A percentile compares a stretch with the other conserved stretches of the same genome.
phyloP scores from a whole-genome alignment of 257 asterid genomes.

The Leptodermis oblonga region DNA sequence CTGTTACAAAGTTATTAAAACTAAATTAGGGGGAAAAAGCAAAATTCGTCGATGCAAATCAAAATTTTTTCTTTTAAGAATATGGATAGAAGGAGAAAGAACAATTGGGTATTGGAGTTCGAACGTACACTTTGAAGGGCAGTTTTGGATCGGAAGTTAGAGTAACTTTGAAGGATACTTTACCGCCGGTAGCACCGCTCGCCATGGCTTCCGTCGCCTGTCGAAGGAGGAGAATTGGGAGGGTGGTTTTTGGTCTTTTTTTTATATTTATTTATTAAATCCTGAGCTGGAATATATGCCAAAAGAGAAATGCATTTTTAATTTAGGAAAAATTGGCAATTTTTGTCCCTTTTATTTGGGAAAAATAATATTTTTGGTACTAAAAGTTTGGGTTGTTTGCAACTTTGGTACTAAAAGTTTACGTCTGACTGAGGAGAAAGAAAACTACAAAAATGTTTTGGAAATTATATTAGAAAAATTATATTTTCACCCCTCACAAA shows the following conservation, averaged over 20 bases:
- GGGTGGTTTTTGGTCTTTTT: background rate
- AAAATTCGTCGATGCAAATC: background rate
- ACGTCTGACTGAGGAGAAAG: too few relatives aligned
- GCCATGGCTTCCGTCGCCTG: slow-evolving; percentile 40
- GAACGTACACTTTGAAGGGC: slow-evolving; percentile 91
- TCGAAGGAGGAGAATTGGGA: background rate
- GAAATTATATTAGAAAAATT: too few relatives aligned
- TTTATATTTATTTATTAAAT: background rate
- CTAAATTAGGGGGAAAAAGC: background rate
- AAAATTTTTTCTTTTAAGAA: too few relatives aligned
- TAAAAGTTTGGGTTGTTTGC: too few relatives aligned
- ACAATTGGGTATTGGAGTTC: background rate
- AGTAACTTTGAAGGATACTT: slow-evolving; percentile 92
- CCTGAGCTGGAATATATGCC: background rate
- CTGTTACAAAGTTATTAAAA: slow-evolving; percentile 29
- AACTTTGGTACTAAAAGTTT: too few relatives aligned
- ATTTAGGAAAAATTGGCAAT: too few relatives aligned
- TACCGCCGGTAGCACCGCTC: slow-evolving; percentile 67
- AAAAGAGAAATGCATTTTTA: too few relatives aligned
- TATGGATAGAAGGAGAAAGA: background rate
- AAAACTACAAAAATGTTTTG: too few relatives aligned
- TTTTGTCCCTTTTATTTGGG: too few relatives aligned
- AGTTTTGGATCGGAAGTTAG: slow-evolving; percentile 98
- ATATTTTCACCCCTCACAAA: too few relatives aligned
- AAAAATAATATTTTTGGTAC: too few relatives aligned